Evolutionary conservation across 192 early-diverging fungal species (phyloP), one percentile per base, ranked within the genome.

Genomic region (Backusella macrospora): DNA sequence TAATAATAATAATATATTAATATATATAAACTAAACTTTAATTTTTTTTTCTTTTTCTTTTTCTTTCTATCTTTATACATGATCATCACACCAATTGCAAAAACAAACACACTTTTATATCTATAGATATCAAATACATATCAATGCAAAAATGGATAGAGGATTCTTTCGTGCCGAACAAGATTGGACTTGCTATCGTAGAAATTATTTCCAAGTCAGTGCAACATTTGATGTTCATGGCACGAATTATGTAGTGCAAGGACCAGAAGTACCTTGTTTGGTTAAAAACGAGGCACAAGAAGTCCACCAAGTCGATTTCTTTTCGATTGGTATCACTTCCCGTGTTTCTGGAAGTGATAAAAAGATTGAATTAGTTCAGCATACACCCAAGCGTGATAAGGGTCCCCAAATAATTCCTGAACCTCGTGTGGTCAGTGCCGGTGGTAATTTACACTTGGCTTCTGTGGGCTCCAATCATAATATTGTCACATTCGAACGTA

Each of bases 121-220:
- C n/a, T n/a, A n/a, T 55, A 90, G 86, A 9, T 90, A 89, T 81
- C 83, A 83, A n/a, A 68, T 90, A 6, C 76, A 80, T 9, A 73
- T 96, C 52, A 82, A 87, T 75, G 90, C 92, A 4, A 91, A 91
- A 44, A 89, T 98, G 34, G 95, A 96, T 68, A 83, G 91, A 3
- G 95, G 95, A 15, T 97, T 97, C 82, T 95, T 96, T 65, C 80
- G 92, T 14, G 88, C 95, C 0, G 90, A 90, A 42, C 80, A 84
- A 48, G 90, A 91, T 62, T 97, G 95, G 93, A 96, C 96, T 3
- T 97, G 96, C 73, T 98, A 98, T 79, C 87, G 96, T 15, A 88
- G 96, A 74, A 98, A 98, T 79, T 98, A 97, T 80, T 97, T 97
- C 66, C 94, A 97, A 72, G 86, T 98, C 23, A 89, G 86, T 59